These are phyloP conservation scores for Geoglossum cookeanum DNA, from an alignment of 2,329 filamentous ascomycete genomes.

Conservation along the genomic window DNA sequence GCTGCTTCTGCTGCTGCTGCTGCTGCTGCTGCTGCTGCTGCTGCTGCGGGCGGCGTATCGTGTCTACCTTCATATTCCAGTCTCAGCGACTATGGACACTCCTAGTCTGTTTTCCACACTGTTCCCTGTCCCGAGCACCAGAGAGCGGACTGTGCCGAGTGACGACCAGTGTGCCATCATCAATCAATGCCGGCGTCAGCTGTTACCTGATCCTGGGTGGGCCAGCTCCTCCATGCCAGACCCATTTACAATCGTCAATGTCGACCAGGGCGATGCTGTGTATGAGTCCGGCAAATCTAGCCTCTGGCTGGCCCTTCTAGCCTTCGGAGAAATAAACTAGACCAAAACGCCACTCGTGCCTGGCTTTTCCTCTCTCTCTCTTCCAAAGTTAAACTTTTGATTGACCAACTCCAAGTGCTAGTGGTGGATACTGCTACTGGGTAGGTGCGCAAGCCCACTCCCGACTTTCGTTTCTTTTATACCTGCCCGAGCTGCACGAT, in stretches of 20 bases:
- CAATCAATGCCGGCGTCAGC: background rate
- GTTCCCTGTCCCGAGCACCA: background rate
- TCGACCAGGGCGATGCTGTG: background rate
- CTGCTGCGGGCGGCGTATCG: background rate
- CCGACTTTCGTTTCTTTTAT: slow-evolving; percentile 1
- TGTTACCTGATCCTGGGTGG: background rate
- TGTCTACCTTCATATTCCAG: background rate
- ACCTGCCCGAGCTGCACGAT: slow-evolving; percentile 1
- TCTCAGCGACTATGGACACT: background rate
- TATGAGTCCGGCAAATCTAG: slow-evolving; percentile 1
- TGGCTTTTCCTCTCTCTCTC: background rate
- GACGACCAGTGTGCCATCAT: background rate
- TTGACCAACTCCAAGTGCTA: background rate
- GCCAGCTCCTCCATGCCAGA: background rate
- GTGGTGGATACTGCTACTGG: background rate
- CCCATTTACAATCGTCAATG: background rate
- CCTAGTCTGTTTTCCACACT: background rate
- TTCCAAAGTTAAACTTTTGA: background rate
- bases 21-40: background rate
- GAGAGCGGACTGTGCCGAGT: background rate
- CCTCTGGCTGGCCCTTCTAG: background rate
- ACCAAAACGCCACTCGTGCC: background rate
- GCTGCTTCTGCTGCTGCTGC: background rate
- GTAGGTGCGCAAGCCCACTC: slow-evolving; percentile 1
- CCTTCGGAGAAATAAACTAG: slow-evolving; percentile 1